Evolutionary conservation across 31 red algal species (phyloP).

Genomic region (Asparagopsis taxiformis): DNA sequence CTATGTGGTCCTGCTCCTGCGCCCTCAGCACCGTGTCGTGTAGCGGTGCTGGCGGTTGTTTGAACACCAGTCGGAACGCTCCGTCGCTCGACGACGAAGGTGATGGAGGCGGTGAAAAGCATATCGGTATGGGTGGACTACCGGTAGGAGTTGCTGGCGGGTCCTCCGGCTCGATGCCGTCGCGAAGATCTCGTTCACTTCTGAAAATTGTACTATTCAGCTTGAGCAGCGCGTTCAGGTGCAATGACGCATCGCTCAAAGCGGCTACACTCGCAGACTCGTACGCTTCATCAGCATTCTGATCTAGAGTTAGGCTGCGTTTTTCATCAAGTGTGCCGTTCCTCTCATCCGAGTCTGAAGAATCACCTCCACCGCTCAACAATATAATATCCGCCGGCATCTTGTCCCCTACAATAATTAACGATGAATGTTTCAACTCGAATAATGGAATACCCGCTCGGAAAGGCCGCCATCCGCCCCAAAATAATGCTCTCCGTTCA

Average conservation of each 20-base stretch:
- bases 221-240: not conserved
- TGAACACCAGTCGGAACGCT: conserved; percentile 2
- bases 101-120: not conserved
- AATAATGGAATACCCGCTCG: conserved; percentile 56
- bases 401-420: conserved; percentile 61
- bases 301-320: not conserved
- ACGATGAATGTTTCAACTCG: conserved; percentile 57
- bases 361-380: not conserved
- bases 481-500: conserved; percentile 25
- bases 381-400: conserved; percentile 33
- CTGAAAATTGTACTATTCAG: not conserved
- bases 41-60: not conserved
- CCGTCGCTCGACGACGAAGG: not conserved
- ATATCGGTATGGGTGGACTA: not conserved
- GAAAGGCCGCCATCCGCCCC: conserved; percentile 63
- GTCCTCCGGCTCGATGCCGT: not conserved
- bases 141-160: not conserved
- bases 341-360: not conserved
- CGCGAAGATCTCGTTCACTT: not conserved
- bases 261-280: not conserved
- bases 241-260: not conserved
- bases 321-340: not conserved
- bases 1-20: conserved; percentile 46
- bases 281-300: not conserved
- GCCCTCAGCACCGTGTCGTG: conserved; percentile 8